Percentiles rank a stretch among this genome's conserved stretches.
Evolutionary conservation across 2,329 filamentous ascomycete species (phyloP).

Genomic region (Paecilomyces sp.): DNA sequence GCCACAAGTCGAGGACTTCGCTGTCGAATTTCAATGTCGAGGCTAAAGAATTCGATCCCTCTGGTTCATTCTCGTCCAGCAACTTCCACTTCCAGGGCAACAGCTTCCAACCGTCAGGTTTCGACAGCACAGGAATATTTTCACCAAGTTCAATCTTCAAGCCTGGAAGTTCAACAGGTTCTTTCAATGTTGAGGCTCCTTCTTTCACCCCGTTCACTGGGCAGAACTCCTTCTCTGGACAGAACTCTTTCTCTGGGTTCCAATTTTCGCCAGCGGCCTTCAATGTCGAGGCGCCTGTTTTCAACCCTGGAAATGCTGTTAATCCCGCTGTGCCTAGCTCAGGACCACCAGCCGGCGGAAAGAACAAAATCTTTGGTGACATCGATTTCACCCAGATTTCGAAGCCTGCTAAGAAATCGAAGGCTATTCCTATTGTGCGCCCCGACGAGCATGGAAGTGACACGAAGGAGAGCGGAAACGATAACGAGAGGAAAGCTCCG

Average conservation of each 20-base stretch:
- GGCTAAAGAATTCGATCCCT: constrained; percentile 75
- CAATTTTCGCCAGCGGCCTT: constrained; percentile 65
- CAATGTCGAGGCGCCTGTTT: constrained; percentile 68
- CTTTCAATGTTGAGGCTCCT: constrained; percentile 15
- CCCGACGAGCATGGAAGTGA: constrained; percentile 50
- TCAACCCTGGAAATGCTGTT: constrained; percentile 52
- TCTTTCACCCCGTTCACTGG: constrained; percentile 46
- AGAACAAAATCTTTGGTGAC: constrained; percentile 57
- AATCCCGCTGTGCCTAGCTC: constrained; percentile 14
- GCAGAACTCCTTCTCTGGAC: constrained; percentile 10
- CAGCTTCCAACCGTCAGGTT: constrained; percentile 34
- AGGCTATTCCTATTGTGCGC: constrained; percentile 73
- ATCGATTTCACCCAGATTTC: constrained; percentile 57
- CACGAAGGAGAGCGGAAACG: constrained; percentile 27
- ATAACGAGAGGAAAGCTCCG: constrained; percentile 49
- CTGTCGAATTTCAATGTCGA: constrained; percentile 79
- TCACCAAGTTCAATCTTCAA: constrained; percentile 18
- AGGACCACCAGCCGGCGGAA: constrained; percentile 11
- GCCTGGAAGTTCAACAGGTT: constrained; percentile 21
- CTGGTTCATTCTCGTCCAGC: constrained; percentile 42
- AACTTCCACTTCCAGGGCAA: constrained; percentile 36
- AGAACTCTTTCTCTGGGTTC: constrained; percentile 37
- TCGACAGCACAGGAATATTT: constrained; percentile 19
- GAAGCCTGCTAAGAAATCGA: constrained; percentile 65
- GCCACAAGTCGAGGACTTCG: constrained; percentile 62